A percentile compares a stretch with the other conserved stretches of the same genome.
Evolutionary conservation across 306 rosid genomes (phyloP).

Genomic region (Betula pendula): DNA sequence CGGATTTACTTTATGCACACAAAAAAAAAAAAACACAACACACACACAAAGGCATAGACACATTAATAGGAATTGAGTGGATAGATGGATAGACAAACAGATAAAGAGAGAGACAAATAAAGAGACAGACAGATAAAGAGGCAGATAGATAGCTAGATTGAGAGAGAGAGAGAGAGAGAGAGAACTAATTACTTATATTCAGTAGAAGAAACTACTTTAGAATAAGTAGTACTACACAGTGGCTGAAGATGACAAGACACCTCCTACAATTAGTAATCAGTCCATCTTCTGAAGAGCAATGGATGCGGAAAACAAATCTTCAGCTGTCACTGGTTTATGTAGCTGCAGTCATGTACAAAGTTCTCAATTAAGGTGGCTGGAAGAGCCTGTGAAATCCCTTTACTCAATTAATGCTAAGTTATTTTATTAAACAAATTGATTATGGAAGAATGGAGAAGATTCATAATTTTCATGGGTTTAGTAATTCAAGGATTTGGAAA

Average conservation of each 20-base stretch:
- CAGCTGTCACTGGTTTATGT: slow-evolving; percentile 74
- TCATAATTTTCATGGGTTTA: neutral
- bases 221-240: neutral
- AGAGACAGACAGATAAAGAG: neutral
- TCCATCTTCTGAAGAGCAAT: slow-evolving; percentile 43
- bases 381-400: neutral
- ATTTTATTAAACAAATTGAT: neutral
- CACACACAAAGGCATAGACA: too few relatives aligned
- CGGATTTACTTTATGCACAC: too few relatives aligned
- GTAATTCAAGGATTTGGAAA: neutral
- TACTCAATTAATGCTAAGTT: neutral
- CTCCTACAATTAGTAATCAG: slow-evolving; percentile 12
- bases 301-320: slow-evolving; percentile 68
- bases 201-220: neutral
- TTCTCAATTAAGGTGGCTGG: neutral
- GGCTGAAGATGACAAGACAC: slow-evolving; percentile 6
- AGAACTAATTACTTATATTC: neutral
- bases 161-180: neutral
- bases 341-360: slow-evolving; percentile 52
- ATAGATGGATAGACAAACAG: too few relatives aligned
- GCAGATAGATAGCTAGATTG: neutral
- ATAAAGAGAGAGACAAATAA: neutral
- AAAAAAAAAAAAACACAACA: too few relatives aligned
- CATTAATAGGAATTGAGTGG: too few relatives aligned
- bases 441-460: neutral